Base-by-base conservation (phyloP, 352 stramenopile species). In the Aphanomyces cochlioides region DNA sequence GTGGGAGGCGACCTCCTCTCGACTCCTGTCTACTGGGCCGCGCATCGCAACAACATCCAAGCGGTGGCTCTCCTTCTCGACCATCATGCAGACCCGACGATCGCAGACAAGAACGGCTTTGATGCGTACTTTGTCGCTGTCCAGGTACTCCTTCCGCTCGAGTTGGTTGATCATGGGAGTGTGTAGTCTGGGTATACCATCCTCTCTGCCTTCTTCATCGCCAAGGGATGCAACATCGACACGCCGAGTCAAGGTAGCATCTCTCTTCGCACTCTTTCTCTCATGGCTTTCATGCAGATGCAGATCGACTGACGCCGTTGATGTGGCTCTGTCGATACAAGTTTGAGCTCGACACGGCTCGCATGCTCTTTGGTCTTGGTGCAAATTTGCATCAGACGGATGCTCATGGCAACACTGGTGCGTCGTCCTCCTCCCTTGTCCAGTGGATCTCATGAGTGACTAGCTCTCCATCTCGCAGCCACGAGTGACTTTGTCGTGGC, bases 271-370 rank as follows among this genome's bases (percentile, higher is more conserved):
- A 47, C 28, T 28, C 28, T 10, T 39, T 48, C 15, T 17, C n/a
- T 39, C 61, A 48, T 10, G 13, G 43, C 15, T 4, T 43, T n/a
- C n/a, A 47, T 17, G 17, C 5, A 77, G 80, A 87, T 53, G 53
- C 54, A 17, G 63, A 56, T 38, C 67, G 81, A 57, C 82, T 79
- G 65, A 88, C 85, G 48, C 83, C 82, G 66, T 63, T 93, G 41
- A 90, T 93, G 81, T 65, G 90, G 54, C 78, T 91, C 40, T 89
- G 81, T 50, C 82, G 77, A 12, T 75, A 93, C 65, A 80, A 81
- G 38, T 91, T 93, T 73, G 83, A 93, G 61, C 79, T 93, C 71
- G 85, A 93, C 66, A 85, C 85, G 54, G 88, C 89, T 45, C 83
- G 85, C 39, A 93, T 93, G 85, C 79, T 93, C 37, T 73, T 91